phyloP scores from a whole-genome alignment of 2,329 filamentous ascomycete species.

The Neopestalotiopsis sp. region DNA sequence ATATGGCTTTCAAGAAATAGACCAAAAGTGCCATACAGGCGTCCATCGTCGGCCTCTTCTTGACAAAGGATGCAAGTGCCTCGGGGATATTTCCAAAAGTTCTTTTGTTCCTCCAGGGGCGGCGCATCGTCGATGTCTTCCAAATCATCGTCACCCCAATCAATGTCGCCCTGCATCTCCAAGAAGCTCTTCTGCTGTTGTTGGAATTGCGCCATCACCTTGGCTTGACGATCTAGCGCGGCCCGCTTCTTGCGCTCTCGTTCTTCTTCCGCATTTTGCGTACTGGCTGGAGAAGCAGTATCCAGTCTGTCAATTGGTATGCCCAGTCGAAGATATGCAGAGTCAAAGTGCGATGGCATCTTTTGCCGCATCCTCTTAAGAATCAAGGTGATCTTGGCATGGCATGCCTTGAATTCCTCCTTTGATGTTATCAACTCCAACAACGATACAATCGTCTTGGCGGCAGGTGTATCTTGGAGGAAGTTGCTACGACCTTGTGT shows the following conservation, averaged over 20 bases:
- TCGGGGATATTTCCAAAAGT: constrained; percentile 86
- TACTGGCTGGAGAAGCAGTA: constrained; percentile 78
- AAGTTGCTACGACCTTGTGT: constrained; percentile 67
- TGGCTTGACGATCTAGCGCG: constrained; percentile 85
- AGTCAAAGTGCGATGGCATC: constrained; percentile 73
- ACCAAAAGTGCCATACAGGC: constrained; percentile 91
- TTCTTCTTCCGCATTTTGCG: constrained; percentile 70
- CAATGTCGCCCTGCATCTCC: constrained; percentile 82
- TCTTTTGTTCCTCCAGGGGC: constrained; percentile 69
- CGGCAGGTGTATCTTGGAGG: constrained; percentile 57
- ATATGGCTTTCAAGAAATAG: constrained; percentile 86
- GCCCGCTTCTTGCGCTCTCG: constrained; percentile 87
- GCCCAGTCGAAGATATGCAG: constrained; percentile 66
- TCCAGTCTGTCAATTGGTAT: constrained; percentile 80
- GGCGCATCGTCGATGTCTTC: constrained; percentile 69
- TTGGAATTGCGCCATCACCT: constrained; percentile 97
- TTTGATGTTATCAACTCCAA: constrained; percentile 66
- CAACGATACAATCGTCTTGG: constrained; percentile 69
- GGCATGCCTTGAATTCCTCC: constrained; percentile 80
- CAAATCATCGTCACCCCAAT: constrained; percentile 86
- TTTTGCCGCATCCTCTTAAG: constrained; percentile 86
- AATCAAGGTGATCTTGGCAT: constrained; percentile 83
- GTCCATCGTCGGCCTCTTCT: constrained; percentile 89
- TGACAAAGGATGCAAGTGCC: constrained; percentile 97
- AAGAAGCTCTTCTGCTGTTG: constrained; percentile 96